Evolutionary conservation across 345 rosid species (phyloP).

Genomic region (Linum trigynum): DNA sequence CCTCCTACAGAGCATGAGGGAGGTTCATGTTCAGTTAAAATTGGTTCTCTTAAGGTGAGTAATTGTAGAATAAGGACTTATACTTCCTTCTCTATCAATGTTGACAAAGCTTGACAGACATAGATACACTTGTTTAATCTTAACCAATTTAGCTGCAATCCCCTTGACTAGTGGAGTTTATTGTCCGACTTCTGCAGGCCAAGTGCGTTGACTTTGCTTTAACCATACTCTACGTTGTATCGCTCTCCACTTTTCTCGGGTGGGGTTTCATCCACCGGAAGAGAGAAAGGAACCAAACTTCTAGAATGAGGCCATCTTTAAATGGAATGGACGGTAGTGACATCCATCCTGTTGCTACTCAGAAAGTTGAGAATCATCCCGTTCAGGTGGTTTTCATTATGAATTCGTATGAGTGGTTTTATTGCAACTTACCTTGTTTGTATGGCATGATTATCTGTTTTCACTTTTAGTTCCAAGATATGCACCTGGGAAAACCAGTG

Average conservation of each 20-base stretch:
- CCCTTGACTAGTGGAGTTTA: conserved; percentile 12
- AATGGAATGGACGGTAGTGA: conserved; percentile 30
- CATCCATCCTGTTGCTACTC: conserved; percentile 28
- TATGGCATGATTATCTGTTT: background rate
- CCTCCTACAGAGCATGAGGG: conserved; percentile 37
- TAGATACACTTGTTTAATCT: background rate
- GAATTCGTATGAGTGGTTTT: background rate
- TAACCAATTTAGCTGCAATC: background rate
- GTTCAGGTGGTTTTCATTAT: conserved; percentile 39
- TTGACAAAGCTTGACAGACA: background rate
- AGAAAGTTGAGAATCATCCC: conserved; percentile 55
- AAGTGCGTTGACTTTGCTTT: conserved; percentile 68
- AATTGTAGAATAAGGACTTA: background rate
- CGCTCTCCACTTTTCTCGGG: conserved; percentile 68
- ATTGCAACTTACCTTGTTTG: background rate
- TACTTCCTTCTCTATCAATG: background rate
- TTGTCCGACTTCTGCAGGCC: conserved; percentile 46
- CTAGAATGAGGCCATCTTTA: conserved; percentile 42
- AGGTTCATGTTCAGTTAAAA: conserved; percentile 53
- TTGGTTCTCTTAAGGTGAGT: conserved; percentile 70
- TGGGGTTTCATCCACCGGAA: conserved; percentile 60
- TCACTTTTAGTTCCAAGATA: background rate
- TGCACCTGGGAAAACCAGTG: background rate
- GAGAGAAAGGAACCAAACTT: conserved; percentile 42
- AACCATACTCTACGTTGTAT: conserved; percentile 57